phyloP scores from a whole-genome alignment of 139 green algal species.

The Monoraphidium neglectum region DNA sequence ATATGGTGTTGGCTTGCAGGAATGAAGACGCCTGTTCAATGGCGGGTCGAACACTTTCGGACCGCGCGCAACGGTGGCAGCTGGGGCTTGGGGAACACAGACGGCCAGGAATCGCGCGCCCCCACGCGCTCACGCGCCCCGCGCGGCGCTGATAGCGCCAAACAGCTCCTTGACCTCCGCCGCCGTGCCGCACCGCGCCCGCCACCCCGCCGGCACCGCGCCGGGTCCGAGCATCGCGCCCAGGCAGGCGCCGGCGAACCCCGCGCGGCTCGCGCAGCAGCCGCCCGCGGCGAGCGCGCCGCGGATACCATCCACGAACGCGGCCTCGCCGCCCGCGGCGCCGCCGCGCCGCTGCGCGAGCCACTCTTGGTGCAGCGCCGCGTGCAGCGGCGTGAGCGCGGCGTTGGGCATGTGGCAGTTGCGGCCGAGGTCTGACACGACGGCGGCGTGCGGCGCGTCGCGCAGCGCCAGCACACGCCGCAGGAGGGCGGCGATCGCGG shows the following conservation, averaged over 20 bases:
- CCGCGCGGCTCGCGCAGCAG: conserved; percentile 54
- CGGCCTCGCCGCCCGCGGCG: background rate
- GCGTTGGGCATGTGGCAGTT: conserved; percentile 75
- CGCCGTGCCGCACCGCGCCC: background rate
- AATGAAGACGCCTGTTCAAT: no score
- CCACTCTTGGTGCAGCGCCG: conserved; percentile 47
- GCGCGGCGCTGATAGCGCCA: no score
- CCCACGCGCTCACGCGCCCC: no score
- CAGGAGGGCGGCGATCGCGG: conserved; percentile 38
- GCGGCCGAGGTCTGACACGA: conserved; percentile 38
- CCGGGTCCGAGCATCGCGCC: conserved; percentile 33
- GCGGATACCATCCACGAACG: conserved; percentile 36
- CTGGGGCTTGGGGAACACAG: no score
- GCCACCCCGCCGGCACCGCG: conserved; percentile 15
- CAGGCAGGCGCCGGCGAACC: conserved; percentile 46
- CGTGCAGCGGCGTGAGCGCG: conserved; percentile 54
- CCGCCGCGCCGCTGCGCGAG: background rate
- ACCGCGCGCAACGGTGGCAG: no score
- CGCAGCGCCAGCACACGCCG: conserved; percentile 15
- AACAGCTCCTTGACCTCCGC: background rate
- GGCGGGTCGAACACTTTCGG: no score
- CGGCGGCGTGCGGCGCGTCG: conserved; percentile 14
- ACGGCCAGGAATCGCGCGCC: no score
- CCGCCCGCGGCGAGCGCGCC: conserved; percentile 46
- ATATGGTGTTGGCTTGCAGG: no score